Base-by-base conservation (phyloP, 2,329 filamentous ascomycete species). In the Trichoderma endophyticum region DNA sequence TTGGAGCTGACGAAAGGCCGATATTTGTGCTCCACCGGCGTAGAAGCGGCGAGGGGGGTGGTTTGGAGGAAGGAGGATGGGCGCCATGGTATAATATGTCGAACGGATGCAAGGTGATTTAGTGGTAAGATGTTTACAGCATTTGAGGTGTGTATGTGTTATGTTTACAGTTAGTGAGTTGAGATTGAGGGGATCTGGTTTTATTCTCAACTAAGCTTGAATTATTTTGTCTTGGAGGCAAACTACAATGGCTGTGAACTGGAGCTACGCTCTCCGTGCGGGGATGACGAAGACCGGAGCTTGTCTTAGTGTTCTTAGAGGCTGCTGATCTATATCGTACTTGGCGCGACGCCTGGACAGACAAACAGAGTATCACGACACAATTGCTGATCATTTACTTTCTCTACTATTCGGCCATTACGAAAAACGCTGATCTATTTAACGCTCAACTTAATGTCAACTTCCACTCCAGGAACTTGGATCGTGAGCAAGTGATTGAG, bases 21-120 rank as follows among this genome's bases (percentile, higher is more conserved):
- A 76, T 73, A 62, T 65, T n/a, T 43, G 39, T 18, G 74, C 64
- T 21, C 75, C 74, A 59, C 75, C 75, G 24, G 70, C 59, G 56
- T 75, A 76, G 68, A 76, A 74, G 59, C 68, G 60, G 30, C 69
- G 48, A 6, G 63, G 21, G 15, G 62, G 67, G 43, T 74, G 73
- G 28, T 76, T 76, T 15, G 73, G 70, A 6, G 72, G 71, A 8
- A 77, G 72, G n/a, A 72, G 30, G 12, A 75, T 72, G 28, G 74
- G 74, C 1, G 74, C 56, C 73, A 75, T 76, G 24, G 7, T 65
- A 5, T 54, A 24, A 7, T 43, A 43, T 43, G 24, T 65, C 12
- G 30, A 11, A 3, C 3, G 8, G 14, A 30, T 30, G 43, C 12
- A 18, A 43, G 18, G 34, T 24, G 36, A 15, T 54, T 24, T 12